These are phyloP conservation scores for Omphalea diandra DNA, from an alignment of 441 rosid species.

Conservation along the genomic window DNA sequence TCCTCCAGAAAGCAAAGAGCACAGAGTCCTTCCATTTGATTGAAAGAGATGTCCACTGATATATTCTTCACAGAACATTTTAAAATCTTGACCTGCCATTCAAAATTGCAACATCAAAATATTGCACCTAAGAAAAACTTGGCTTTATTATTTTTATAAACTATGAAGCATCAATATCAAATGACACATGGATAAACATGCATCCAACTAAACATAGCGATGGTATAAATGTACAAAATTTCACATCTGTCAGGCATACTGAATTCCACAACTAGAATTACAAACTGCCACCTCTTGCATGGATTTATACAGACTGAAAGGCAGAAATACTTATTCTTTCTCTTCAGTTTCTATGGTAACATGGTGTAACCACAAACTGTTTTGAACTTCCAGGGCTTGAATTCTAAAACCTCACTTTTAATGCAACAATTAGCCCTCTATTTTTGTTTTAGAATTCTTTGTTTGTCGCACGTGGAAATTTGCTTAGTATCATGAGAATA, in stretches of 20 bases:
- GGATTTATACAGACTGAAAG: background rate
- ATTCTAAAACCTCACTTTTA: background rate
- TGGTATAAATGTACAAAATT: background rate
- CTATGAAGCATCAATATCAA: background rate
- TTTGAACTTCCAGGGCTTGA: background rate
- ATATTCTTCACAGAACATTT: constrained; percentile 34
- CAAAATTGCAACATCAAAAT: constrained; percentile 14
- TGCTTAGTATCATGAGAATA: background rate
- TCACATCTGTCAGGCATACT: background rate
- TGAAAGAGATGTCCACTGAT: constrained; percentile 36
- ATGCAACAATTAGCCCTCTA: background rate
- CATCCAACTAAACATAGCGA: background rate
- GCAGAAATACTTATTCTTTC: background rate
- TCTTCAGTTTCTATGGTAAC: background rate
- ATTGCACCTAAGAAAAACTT: background rate
- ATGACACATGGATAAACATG: background rate
- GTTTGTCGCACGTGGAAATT: background rate
- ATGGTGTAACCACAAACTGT: background rate
- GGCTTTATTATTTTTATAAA: background rate
- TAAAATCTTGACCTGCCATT: constrained; percentile 33
- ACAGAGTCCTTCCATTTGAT: constrained; percentile 31
- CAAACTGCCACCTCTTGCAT: background rate
- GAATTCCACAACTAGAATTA: background rate
- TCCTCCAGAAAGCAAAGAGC: constrained; percentile 35
- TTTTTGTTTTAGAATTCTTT: background rate